phyloP scores from a whole-genome alignment of 371 early-diverging fungal genomes.

The Umbelopsis sp. region DNA sequence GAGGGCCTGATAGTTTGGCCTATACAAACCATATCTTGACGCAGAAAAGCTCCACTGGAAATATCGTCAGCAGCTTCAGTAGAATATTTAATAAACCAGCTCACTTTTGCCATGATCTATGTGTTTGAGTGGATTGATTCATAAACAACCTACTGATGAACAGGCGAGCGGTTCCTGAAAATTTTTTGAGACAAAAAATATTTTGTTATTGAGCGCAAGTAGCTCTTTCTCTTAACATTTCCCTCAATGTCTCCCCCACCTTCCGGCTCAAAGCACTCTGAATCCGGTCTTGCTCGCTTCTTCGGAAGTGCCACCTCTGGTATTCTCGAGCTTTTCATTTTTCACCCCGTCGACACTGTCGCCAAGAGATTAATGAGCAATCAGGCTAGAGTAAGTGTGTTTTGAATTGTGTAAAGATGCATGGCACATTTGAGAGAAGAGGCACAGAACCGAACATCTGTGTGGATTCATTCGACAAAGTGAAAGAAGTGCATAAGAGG shows the following conservation, averaged over 20 bases:
- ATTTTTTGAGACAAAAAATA: conserved; percentile 11
- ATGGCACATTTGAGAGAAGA: too few species aligned
- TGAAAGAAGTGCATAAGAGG: too few species aligned
- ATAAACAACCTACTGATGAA: not conserved
- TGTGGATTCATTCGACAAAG: too few species aligned
- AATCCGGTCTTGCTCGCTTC: conserved; percentile 85
- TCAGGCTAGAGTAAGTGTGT: conserved; percentile 68
- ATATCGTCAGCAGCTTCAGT: too few species aligned
- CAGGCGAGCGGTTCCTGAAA: conserved; percentile 1
- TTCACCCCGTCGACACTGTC: conserved; percentile 98
- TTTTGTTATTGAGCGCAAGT: conserved; percentile 8
- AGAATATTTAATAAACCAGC: too few species aligned
- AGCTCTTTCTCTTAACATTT: conserved; percentile 5
- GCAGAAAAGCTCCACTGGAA: not conserved
- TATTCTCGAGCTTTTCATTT: conserved; percentile 90
- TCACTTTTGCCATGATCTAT: too few species aligned
- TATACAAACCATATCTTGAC: not conserved
- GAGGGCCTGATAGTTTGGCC: too few species aligned
- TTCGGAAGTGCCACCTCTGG: conserved; percentile 93
- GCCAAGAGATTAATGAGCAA: conserved; percentile 98
- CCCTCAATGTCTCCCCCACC: conserved; percentile 61
- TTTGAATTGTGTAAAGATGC: too few species aligned
- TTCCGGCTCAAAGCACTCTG: conserved; percentile 66
- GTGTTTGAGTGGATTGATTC: too few species aligned
- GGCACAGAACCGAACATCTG: too few species aligned